phyloP scores from a whole-genome alignment of 768 basidiomycete species.

The Calocera cornea region DNA sequence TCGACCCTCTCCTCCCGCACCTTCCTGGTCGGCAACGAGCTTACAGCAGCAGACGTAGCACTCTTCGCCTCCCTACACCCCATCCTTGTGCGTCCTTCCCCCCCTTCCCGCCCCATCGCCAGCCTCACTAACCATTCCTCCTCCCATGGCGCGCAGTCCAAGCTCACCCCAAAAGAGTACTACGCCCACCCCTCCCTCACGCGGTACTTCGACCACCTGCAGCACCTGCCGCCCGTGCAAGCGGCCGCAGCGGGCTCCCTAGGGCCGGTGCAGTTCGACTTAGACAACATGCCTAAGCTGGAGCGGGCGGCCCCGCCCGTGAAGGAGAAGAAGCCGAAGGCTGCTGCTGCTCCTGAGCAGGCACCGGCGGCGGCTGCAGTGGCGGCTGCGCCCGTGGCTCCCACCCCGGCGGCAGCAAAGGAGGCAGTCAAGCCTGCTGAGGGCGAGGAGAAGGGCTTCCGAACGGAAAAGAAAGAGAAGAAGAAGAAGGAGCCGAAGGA shows the following conservation, averaged over 20 bases:
- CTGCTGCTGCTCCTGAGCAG: constrained; percentile 16
- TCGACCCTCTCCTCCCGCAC: constrained; percentile 59
- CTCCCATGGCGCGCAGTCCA: constrained; percentile 37
- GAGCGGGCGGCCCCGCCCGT: constrained; percentile 56
- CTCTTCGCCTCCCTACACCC: constrained; percentile 84
- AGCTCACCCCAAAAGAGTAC: constrained; percentile 57
- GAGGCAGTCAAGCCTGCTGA: constrained; percentile 39
- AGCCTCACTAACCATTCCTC: neutral
- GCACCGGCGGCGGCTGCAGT: constrained; percentile 20
- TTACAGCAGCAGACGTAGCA: constrained; percentile 82
- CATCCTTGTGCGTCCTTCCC: constrained; percentile 42
- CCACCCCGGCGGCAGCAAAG: constrained; percentile 18
- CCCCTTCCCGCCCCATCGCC: neutral
- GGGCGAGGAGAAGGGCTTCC: constrained; percentile 16
- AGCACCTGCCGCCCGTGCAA: constrained; percentile 51
- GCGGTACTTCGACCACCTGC: constrained; percentile 93
- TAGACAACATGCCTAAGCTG: constrained; percentile 57
- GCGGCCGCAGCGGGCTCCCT: constrained; percentile 36
- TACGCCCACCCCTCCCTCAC: constrained; percentile 69
- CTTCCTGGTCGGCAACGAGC: constrained; percentile 69
- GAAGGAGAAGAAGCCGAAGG: constrained; percentile 45
- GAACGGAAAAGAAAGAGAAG: constrained; percentile 32
- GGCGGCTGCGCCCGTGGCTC: constrained; percentile 9
- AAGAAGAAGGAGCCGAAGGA: constrained; percentile 24
- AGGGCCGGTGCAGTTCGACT: constrained; percentile 54